Conservation (phyloP, 768 basidiomycete genomes). For the Russula ochroleuca region DNA sequence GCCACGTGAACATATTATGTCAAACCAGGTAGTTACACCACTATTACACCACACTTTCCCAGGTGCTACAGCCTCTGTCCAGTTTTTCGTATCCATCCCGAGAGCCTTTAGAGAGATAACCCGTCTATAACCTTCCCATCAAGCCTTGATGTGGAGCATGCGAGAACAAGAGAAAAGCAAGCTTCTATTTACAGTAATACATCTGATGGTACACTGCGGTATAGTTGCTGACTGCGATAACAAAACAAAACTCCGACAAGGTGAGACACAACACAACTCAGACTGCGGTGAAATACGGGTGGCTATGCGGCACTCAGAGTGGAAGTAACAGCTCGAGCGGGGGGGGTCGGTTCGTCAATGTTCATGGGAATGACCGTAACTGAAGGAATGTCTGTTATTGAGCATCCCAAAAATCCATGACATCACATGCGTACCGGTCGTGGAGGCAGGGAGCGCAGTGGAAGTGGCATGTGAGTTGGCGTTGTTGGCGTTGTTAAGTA, state of each 20-base stretch:
- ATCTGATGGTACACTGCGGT: background rate
- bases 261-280: background rate
- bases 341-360: background rate
- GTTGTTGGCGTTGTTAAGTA: too few species aligned
- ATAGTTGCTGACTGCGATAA: too few species aligned
- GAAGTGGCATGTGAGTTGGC: background rate
- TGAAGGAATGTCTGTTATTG: background rate
- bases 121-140: background rate
- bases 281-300: background rate
- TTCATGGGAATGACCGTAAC: background rate
- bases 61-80: too few species aligned
- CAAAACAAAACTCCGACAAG: background rate
- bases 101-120: too few species aligned
- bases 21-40: too few species aligned
- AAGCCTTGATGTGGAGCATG: background rate
- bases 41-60: too few species aligned
- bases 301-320: background rate
- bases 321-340: background rate
- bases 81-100: too few species aligned
- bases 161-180: background rate
- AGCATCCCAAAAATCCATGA: background rate
- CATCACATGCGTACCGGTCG: background rate
- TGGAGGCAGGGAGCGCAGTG: background rate
- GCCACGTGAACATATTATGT: too few species aligned
- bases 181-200: background rate